Base-by-base conservation (phyloP, 106 monocot species). In the Dioscorea alata region DNA sequence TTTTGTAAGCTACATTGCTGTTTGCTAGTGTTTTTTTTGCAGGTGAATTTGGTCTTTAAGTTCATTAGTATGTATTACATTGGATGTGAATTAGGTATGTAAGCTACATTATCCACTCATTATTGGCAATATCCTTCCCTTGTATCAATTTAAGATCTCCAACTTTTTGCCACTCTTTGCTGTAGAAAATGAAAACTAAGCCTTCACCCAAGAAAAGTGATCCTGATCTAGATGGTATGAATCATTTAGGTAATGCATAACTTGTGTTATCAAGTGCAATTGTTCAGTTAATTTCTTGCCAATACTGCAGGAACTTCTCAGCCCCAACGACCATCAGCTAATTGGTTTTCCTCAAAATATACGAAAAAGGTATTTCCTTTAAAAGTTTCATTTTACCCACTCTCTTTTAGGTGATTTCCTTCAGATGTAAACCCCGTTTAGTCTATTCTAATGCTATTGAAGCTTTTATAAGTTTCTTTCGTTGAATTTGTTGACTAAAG, bases 341-440 rank as follows among this genome's bases (percentile, higher is more conserved):
- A 63, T 48, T 91, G 91, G 88, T 96, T 96, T 67, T 77, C 53
- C 64, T 74, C 81, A 59, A 96, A 88, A 80, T 84, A 88, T 56
- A 19, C 78, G 69, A 96, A 91, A 63, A 96, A 91, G 95, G 95
- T 90, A 71, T 13, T 16, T 50, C n/a, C 20, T 50, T 35, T 42
- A 10, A 42, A 42, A 42, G 42, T 10, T 42, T 10, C 42, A 42
- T 42, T 42, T 6, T 42, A 0, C 5, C 42, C 42, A 5, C 10
- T 42, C 10, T 42, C 10, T 42, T 6, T n/a, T 12, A 21, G 21
- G 12, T 48, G 22, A 22, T 63, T 65, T 20, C 13, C 6, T 53
- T 23, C 17, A 42, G 42, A 42, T 42, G 5, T 5, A 42, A 42
- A 42, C 6, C 42, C 6, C 42, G 6, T 42, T 42, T 42, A 42